These are phyloP conservation scores for Aristolochia californica DNA, from an alignment of 164 flowering plant species.

Conservation along the genomic window DNA sequence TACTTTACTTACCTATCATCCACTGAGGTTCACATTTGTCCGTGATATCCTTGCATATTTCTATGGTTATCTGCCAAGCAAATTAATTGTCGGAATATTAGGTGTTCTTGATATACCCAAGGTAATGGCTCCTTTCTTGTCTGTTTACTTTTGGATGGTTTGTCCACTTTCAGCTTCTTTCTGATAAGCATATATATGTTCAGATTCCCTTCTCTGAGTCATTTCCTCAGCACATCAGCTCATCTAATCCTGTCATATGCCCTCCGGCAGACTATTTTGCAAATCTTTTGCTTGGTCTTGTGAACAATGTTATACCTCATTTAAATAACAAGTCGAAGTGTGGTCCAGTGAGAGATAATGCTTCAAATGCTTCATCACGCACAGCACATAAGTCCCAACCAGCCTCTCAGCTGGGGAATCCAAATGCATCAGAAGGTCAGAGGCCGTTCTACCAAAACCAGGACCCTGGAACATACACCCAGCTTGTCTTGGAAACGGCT, in stretches of 20 bases:
- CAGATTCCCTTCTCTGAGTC: constrained; percentile 97
- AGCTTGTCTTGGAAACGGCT: constrained; percentile 89
- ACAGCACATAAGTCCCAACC: constrained; percentile 40
- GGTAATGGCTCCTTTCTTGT: constrained; percentile 30
- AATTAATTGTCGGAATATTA: constrained; percentile 74
- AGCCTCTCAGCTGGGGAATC: constrained; percentile 41
- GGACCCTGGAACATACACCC: constrained; percentile 97
- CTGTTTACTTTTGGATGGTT: neutral
- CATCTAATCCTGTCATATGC: constrained; percentile 58
- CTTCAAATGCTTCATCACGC: constrained; percentile 35
- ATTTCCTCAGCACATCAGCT: constrained; percentile 68
- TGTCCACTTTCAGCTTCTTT: constrained; percentile 6
- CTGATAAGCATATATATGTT: constrained; percentile 7
- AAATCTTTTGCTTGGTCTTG: constrained; percentile 64
- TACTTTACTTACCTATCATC: constrained; percentile 66
- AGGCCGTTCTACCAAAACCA: constrained; percentile 87
- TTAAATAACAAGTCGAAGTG: constrained; percentile 49
- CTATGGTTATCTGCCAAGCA: constrained; percentile 88
- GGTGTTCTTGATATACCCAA: constrained; percentile 73
- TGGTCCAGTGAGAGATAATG: constrained; percentile 41
- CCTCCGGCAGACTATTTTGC: constrained; percentile 94
- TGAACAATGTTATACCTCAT: constrained; percentile 85
- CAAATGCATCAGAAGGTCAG: constrained; percentile 55
- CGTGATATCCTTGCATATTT: constrained; percentile 96
- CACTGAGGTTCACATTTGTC: constrained; percentile 82